Base-by-base conservation (phyloP, 495 filamentous ascomycete genomes). In the Sabuloglossum arenarium region DNA sequence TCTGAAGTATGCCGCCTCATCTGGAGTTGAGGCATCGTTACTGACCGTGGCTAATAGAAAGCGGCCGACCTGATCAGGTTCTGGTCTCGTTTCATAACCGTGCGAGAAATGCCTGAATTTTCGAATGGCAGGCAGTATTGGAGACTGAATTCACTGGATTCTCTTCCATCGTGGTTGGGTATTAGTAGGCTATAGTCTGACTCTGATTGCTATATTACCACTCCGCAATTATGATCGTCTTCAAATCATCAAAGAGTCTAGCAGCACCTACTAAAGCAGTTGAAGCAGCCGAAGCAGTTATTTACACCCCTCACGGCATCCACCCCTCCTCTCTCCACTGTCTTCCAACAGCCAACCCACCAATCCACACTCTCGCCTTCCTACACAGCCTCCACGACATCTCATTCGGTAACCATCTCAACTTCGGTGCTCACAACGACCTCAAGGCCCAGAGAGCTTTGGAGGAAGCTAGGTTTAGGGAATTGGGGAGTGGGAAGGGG, bases 241-340 rank as follows among this genome's bases (percentile, higher is more conserved):
- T 78, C 63, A 29, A 65, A 56, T 29, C 62, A 52, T 39, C 34
- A 39, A 39, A 8, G 8, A 16, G 8, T 39, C 16, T 16, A 39
- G 8, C 8, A 8, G 34, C 34, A 8, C 34, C 8, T 39, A 39
- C 34, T 8, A 39, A 34, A 32, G 53, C 50, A 28, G 52, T 37
- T 23, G 34, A 16, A 9, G 51, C 61, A 31, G 61, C 47, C 24
- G 56, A 59, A 27, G 72, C 66, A 6, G 59, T 80, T n/a, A 64
- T 80, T 53, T 79, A 80, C 60, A 73, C 75, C 3, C 77, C 77
- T 11, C 77, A 79, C 57, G 76, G 77, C 21, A 74, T 79, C 25
- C 61, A 64, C 10, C 61, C 66, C 6, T 46, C 58, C 0, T 64
- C 69, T 25, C 63, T 77, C 4, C 31, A 55, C 0, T 60, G 64